Percentiles rank a stretch among this genome's conserved stretches.
Evolutionary conservation across 768 basidiomycete species (phyloP).

Genomic region (Podaxis rugospora): DNA sequence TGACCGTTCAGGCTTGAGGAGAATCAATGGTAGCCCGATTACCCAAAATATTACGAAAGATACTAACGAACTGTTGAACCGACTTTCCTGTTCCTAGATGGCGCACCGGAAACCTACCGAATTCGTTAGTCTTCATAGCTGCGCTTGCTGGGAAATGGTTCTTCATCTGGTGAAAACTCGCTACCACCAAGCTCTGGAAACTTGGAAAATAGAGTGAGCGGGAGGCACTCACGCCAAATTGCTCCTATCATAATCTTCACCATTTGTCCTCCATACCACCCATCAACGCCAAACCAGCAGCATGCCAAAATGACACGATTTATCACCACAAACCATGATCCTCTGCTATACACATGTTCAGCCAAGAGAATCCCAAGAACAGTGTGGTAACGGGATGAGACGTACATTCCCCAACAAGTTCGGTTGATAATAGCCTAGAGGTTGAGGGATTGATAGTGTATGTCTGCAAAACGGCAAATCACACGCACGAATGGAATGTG

Average conservation of each 20-base stretch:
- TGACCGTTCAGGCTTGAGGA: neutral
- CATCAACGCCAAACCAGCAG: conserved; percentile 8
- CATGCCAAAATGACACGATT: conserved; percentile 6
- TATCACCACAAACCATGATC: conserved; percentile 5
- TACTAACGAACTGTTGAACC: neutral
- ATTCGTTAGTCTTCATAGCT: neutral
- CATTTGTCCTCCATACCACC: conserved; percentile 7
- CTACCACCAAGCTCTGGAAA: neutral
- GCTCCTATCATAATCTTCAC: conserved; percentile 5
- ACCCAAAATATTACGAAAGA: conserved; percentile 2
- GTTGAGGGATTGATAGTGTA: neutral
- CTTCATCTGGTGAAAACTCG: conserved; percentile 7
- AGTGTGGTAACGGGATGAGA: neutral
- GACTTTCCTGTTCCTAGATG: no score
- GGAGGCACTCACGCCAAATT: neutral
- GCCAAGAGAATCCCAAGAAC: neutral
- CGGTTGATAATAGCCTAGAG: conserved; percentile 2
- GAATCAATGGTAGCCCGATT: neutral
- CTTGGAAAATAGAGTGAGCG: neutral
- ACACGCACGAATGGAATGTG: conserved; percentile 4
- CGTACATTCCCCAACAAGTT: conserved; percentile 5
- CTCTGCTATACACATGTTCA: neutral
- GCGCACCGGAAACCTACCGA: neutral
- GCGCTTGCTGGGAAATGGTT: neutral
- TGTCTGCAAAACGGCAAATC: no score